These are phyloP conservation scores for Myriosclerotinia scirpicola DNA, from an alignment of 2,329 filamentous ascomycete species.

Conservation along the genomic window DNA sequence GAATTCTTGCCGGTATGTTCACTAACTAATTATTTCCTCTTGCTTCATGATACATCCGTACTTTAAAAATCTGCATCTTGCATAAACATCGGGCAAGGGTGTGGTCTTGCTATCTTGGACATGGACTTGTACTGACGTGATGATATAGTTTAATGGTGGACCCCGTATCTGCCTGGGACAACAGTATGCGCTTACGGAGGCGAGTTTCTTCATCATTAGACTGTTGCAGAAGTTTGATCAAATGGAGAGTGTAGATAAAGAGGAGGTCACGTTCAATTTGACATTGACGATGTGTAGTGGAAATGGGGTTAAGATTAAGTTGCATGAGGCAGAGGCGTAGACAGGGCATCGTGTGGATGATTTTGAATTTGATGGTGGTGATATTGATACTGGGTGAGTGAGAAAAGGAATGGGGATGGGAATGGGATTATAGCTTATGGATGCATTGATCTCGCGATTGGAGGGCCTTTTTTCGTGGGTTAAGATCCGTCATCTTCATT, in stretches of 20 bases:
- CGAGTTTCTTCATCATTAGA: slow-evolving; percentile 41
- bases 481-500: not conserved
- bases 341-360: not conserved
- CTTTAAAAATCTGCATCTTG: not conserved
- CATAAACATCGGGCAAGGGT: too few species aligned
- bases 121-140: not conserved
- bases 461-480: not conserved
- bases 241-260: slow-evolving; percentile 38
- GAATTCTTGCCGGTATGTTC: slow-evolving; percentile 42
- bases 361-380: not conserved
- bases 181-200: slow-evolving; percentile 44
- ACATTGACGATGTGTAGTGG: slow-evolving; percentile 37
- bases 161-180: slow-evolving; percentile 44
- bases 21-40: slow-evolving; percentile 8
- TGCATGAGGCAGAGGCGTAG: slow-evolving; percentile 17
- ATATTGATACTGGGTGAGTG: not conserved
- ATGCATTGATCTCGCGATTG: not conserved
- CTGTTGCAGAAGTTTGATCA: slow-evolving; percentile 34
- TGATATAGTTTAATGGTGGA: slow-evolving; percentile 42
- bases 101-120: too few species aligned
- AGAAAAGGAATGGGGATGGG: not conserved
- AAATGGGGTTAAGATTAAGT: slow-evolving; percentile 41
- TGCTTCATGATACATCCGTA: not conserved
- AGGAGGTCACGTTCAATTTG: slow-evolving; percentile 37
- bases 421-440: not conserved